These are phyloP conservation scores for Tulasnella sp. DNA, from an alignment of 768 basidiomycete genomes.

Conservation along the genomic window DNA sequence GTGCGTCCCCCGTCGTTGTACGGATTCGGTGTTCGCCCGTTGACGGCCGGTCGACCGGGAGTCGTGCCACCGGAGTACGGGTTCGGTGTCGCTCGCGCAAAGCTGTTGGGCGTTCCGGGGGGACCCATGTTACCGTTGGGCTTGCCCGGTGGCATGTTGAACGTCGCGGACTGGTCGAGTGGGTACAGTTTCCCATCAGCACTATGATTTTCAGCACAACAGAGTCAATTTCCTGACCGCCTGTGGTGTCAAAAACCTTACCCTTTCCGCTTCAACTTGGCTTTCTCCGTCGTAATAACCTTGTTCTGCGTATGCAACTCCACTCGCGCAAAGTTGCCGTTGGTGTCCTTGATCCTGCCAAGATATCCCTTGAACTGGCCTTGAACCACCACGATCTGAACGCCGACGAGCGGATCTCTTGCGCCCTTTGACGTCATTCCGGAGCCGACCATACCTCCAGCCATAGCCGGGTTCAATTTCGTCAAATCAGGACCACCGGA, in stretches of 20 bases:
- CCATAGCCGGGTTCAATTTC: conserved; percentile 80
- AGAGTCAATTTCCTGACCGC: no score
- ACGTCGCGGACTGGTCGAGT: background rate
- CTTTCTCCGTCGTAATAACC: conserved; percentile 75
- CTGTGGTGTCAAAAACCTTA: conserved; percentile 30
- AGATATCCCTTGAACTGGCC: conserved; percentile 85
- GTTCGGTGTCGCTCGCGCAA: conserved; percentile 46
- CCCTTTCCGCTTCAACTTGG: conserved; percentile 61
- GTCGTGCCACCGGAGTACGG: conserved; percentile 20
- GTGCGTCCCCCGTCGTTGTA: conserved; percentile 48
- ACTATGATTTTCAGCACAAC: background rate
- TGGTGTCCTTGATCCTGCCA: conserved; percentile 91
- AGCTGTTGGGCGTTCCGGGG: background rate
- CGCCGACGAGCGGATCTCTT: conserved; percentile 65
- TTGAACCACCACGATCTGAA: conserved; percentile 65
- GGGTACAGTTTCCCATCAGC: background rate
- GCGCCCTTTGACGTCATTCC: conserved; percentile 65
- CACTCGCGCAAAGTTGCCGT: conserved; percentile 74
- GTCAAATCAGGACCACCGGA: conserved; percentile 56
- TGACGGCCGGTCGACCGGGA: conserved; percentile 17
- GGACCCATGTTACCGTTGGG: background rate
- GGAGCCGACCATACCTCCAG: conserved; percentile 71
- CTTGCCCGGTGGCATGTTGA: background rate
- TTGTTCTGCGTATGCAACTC: conserved; percentile 87
- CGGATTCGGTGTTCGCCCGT: conserved; percentile 32